Evolutionary conservation across 192 early-diverging fungal species (phyloP), one percentile per base, ranked within the genome.

Genomic region (Chytriomyces sp.): DNA sequence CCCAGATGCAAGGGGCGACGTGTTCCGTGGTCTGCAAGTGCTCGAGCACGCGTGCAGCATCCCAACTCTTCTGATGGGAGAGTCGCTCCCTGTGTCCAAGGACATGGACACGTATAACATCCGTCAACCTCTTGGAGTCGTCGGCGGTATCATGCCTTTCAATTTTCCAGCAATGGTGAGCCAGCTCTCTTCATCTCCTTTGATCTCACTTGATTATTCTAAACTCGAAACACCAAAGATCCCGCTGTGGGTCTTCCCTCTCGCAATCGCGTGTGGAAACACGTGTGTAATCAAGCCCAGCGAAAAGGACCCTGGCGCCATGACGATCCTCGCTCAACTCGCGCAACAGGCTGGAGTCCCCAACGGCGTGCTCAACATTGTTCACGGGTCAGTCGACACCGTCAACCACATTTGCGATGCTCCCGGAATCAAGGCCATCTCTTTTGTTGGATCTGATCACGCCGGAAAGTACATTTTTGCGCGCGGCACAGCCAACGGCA

Each of bases 31-130:
- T 46, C 61, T 77, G 11, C 76, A 77, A 47, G 76, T 77, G 2
- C 94, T 97, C 16, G 96, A 98, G 79, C 83, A 86, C 70, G 93
- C 93, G 65, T 91, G 91, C 70, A 88, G 86, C 48, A 91, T 98
- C 67, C 87, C 95, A n/a, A 86, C 88, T 65, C 73, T 92, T 64
- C 61, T 96, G 74, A 88, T 96, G 91, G 97, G 97, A 35, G 89
- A 92, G 64, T 84, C 89, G 61, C 83, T 96, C 20, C 89, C 91
- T 50, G 97, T 98, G 23, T 82, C 94, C 7, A 90, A 85, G 47
- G 95, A 96, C 79, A 98, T 98, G 97, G 97, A 97, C 69, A 98
- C 97, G 18, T 97, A 94, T 85, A 93, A 92, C 9, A 92, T 95
- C 69, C 91, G 95, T 46, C 93, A 97, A 81, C 96, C 96, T 26